These are phyloP conservation scores for Ceratobasidium sp. DNA, from an alignment of 1,284 basidiomycete species.

Conservation along the genomic window DNA sequence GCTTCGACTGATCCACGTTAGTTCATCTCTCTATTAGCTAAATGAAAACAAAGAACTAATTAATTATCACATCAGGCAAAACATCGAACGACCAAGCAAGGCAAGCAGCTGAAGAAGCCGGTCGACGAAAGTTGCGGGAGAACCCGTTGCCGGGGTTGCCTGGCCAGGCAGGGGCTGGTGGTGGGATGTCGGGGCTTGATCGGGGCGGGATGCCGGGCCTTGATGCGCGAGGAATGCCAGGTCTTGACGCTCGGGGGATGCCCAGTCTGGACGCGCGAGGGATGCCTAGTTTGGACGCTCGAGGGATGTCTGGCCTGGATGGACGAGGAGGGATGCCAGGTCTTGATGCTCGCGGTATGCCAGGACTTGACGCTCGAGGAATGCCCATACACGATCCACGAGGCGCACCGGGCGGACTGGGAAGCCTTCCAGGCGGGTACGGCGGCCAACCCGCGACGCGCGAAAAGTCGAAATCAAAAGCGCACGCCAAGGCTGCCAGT, in stretches of 20 bases:
- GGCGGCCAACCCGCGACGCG: conserved; percentile 7
- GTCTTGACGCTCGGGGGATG: too few relatives aligned
- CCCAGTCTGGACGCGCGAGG: not conserved
- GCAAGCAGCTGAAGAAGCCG: conserved; percentile 19
- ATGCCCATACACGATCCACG: not conserved
- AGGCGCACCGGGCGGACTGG: not conserved
- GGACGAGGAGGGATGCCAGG: conserved; percentile 2
- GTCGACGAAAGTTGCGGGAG: conserved; percentile 1
- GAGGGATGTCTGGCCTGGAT: not conserved
- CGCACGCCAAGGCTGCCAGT: conserved; percentile 22
- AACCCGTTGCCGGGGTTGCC: conserved; percentile 39
- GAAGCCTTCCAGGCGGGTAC: conserved; percentile 31
- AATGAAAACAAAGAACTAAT: not conserved
- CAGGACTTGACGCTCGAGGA: not conserved
- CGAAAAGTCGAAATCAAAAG: conserved; percentile 39
- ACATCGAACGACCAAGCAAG: not conserved
- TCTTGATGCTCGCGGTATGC: not conserved
- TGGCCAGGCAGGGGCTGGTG: not conserved
- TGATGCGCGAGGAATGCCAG: not conserved
- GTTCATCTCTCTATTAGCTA: not conserved
- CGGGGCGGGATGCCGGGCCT: conserved; percentile 1
- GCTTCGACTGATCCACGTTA: conserved; percentile 19
- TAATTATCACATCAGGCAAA: not conserved
- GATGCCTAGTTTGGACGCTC: not conserved
- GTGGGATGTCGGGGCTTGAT: too few relatives aligned